Evolutionary conservation across 768 basidiomycete genomes (phyloP).

Genomic region (Agaricus bisporus): DNA sequence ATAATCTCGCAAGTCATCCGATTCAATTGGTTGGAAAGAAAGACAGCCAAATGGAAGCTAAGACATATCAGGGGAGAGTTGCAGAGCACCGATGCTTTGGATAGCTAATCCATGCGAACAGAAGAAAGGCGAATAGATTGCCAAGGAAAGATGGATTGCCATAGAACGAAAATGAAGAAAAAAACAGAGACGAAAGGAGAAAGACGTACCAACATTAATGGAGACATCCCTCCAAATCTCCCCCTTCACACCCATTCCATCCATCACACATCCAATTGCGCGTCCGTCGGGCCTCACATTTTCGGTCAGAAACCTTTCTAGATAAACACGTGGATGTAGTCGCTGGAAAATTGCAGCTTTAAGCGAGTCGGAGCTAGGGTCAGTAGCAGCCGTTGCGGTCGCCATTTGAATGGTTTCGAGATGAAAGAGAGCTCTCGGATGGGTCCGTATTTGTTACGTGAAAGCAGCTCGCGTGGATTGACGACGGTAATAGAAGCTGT

Average conservation of each 20-base stretch:
- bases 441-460: too few relatives aligned
- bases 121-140: neutral
- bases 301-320: slow-evolving; percentile 80
- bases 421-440: too few relatives aligned
- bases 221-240: slow-evolving; percentile 68
- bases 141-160: neutral
- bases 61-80: too few relatives aligned
- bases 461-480: too few relatives aligned
- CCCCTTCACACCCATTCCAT: slow-evolving; percentile 2
- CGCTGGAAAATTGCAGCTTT: slow-evolving; percentile 72
- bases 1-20: too few relatives aligned
- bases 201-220: neutral
- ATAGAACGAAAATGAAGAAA: neutral
- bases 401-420: too few relatives aligned
- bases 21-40: too few relatives aligned
- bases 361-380: slow-evolving; percentile 16
- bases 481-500: too few relatives aligned
- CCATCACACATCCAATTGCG: slow-evolving; percentile 22
- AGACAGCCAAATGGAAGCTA: too few relatives aligned
- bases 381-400: too few relatives aligned
- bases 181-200: neutral
- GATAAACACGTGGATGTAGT: slow-evolving; percentile 83
- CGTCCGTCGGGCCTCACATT: slow-evolving; percentile 82
- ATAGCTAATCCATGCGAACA: too few relatives aligned
- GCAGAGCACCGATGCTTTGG: too few relatives aligned